These are phyloP conservation scores for Cyclotella baltica DNA, from an alignment of 108 stramenopile genomes.

Conservation along the genomic window DNA sequence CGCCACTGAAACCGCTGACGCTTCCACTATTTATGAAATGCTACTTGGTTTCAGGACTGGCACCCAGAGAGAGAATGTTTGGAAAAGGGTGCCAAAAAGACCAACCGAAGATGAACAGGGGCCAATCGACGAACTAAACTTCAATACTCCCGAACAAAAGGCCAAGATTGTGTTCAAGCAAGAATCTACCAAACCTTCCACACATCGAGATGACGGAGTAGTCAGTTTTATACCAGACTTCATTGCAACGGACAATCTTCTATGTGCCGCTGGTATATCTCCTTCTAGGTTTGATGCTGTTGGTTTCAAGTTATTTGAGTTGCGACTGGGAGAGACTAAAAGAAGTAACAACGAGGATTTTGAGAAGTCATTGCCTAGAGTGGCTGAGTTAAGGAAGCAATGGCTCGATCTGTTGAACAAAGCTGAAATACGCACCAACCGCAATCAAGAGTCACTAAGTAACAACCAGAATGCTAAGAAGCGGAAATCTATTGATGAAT, in stretches of 20 bases:
- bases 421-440: not conserved
- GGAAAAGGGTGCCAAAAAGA: not conserved
- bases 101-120: constrained; percentile 16
- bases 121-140: not conserved
- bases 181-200: not conserved
- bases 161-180: constrained; percentile 11
- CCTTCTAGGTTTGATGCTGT: constrained; percentile 9
- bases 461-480: not conserved
- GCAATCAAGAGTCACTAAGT: not conserved
- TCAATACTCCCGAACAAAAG: constrained; percentile 24
- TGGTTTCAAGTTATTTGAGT: constrained; percentile 20
- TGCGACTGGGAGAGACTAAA: constrained; percentile 1
- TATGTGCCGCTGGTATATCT: constrained; percentile 16
- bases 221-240: constrained; percentile 12
- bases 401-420: not conserved
- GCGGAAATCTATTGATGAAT: not conserved
- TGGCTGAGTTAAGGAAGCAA: not conserved
- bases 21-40: constrained; percentile 27
- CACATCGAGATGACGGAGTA: constrained; percentile 3
- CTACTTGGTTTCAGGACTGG: constrained; percentile 19
- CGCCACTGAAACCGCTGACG: constrained; percentile 3
- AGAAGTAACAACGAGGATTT: not conserved
- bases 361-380: not conserved
- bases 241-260: not conserved
- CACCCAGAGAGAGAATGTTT: constrained; percentile 18